Evolutionary conservation across 352 stramenopile genomes (phyloP).

Genomic region (Globisporangium polare): DNA sequence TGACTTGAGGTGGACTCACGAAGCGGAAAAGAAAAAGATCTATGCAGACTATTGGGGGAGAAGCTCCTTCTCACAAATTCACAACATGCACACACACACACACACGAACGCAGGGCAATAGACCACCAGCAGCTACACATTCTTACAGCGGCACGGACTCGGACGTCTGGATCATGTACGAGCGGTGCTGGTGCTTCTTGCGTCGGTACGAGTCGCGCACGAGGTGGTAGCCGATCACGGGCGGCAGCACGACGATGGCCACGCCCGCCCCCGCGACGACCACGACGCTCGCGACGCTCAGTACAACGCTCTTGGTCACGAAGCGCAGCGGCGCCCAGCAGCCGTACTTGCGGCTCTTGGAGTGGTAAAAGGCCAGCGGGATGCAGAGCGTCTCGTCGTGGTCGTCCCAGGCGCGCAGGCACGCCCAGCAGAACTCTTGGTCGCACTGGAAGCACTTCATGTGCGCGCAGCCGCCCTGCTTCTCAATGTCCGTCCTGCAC

Average conservation of each 20-base stretch:
- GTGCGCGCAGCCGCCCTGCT: constrained; percentile 80
- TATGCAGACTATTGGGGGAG: not conserved
- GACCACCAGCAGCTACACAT: not conserved
- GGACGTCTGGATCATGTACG: constrained; percentile 27
- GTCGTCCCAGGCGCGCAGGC: constrained; percentile 56
- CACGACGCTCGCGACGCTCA: constrained; percentile 46
- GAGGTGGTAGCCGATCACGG: constrained; percentile 61
- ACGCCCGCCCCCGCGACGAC: constrained; percentile 53
- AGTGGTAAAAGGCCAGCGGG: constrained; percentile 60
- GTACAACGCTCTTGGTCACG: constrained; percentile 65
- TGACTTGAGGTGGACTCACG: constrained; percentile 2
- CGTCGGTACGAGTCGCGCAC: constrained; percentile 41
- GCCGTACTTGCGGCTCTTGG: constrained; percentile 60
- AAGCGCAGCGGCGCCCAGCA: constrained; percentile 60
- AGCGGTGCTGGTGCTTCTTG: constrained; percentile 32
- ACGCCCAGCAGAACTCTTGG: constrained; percentile 83
- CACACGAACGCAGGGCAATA: no score
- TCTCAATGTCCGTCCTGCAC: constrained; percentile 75
- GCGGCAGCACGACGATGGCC: constrained; percentile 62
- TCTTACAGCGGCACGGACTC: not conserved
- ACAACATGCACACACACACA: not conserved
- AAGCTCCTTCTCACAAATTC: not conserved
- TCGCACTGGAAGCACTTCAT: constrained; percentile 87
- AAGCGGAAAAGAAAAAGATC: not conserved
- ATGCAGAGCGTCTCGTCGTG: constrained; percentile 77